Evolutionary conservation across 148 eudicot genomes (phyloP).

Genomic region (Rhododendron mucronatum): DNA sequence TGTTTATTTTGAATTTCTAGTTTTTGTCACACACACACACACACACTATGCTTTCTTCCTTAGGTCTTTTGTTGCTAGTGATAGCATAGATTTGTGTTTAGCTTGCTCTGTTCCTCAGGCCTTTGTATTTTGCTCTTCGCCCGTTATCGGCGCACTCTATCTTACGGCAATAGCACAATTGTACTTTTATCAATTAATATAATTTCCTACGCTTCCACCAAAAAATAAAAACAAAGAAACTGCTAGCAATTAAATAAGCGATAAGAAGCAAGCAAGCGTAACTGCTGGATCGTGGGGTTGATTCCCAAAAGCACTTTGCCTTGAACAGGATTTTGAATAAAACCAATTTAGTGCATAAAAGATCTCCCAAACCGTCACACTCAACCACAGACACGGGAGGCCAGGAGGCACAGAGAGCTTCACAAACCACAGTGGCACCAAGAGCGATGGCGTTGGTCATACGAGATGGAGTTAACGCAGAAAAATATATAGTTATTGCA

Average conservation of each 20-base stretch:
- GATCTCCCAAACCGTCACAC: not conserved
- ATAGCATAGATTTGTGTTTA: no score
- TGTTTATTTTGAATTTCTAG: no score
- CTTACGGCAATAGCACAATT: no score
- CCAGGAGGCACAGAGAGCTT: not conserved
- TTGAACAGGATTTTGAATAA: not conserved
- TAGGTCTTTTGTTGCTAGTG: no score
- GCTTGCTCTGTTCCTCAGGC: no score
- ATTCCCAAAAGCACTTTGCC: not conserved
- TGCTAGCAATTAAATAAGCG: not conserved
- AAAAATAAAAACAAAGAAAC: no score
- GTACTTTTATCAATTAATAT: no score
- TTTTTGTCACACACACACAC: no score
- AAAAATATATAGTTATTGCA: not conserved
- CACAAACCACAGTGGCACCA: not conserved
- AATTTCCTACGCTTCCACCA: no score
- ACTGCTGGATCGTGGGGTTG: not conserved
- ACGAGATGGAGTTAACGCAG: not conserved
- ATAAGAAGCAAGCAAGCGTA: not conserved
- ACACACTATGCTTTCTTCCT: no score
- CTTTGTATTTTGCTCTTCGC: no score
- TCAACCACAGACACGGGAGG: not conserved
- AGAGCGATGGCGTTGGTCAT: not conserved
- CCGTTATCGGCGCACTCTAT: no score
- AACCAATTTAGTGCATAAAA: not conserved